Evolutionary conservation across 345 rosid species (phyloP), one percentile per base, ranked within the genome.

Genomic region (Arabis alpina): DNA sequence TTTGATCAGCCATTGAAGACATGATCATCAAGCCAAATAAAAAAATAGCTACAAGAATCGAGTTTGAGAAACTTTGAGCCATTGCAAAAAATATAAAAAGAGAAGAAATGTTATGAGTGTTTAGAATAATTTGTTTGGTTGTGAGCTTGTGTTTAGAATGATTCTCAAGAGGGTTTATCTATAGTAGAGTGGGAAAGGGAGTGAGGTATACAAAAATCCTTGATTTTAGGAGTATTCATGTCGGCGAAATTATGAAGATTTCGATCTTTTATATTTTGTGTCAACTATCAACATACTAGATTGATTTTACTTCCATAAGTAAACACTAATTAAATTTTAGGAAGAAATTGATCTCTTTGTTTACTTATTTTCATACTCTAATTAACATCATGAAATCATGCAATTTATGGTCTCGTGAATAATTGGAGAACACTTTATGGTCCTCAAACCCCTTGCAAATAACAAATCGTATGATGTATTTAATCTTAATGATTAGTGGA

Each of bases 201-300:
- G n/a, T 44, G 71, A 54, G 42, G 9, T 32, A 45, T 56, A 34
- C 23, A 34, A 1, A 59, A 49, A 14, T 37, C 65, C 56, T 58
- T 59, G 30, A 68, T 28, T 68, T 36, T 57, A 47, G 40, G 56
- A 69, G 30, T 10, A 32, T 39, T 36, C 27, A 42, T 66, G 43
- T 32, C 15, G 11, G 13, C 25, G 24, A 66, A 53, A 41, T 23
- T 25, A 65, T 27, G 50, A 59, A 9, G 45, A 9, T 42, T 2
- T 53, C 5, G 6, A 4, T 28, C 32, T 28, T 28, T 51, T 24
- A 9, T 6, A 8, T 2, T 13, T 9, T 40, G 37, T 51, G 60
- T 65, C 70, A 3, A 28, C 32, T 3, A 0, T 52, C 23, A 19
- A 27, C 55, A 30, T 49, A 34, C 39, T 9, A 49, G 54, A 49